A percentile compares a stretch with the other conserved stretches of the same genome.
phyloP scores from a whole-genome alignment of 257 asterid genomes.

The Catharanthus roseus region DNA sequence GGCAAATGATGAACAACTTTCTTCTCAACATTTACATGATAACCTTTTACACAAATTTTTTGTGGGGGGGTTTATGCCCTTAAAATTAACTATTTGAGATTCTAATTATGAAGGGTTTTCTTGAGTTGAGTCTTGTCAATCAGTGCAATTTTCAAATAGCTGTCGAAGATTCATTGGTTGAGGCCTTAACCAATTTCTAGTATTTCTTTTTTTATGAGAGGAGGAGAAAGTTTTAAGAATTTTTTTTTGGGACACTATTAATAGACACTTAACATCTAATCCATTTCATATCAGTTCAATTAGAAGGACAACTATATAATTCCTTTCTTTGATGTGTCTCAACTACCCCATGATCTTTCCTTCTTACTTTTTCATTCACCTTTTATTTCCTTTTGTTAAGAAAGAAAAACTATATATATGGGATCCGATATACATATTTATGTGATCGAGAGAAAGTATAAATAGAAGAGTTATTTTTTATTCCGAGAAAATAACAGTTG shows the following conservation, averaged over 20 bases:
- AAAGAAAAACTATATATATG: too few species aligned
- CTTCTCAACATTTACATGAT: slow-evolving; percentile 45
- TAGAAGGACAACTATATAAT: slow-evolving; percentile 22
- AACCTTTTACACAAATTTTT: slow-evolving; percentile 17
- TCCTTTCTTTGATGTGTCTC: slow-evolving; percentile 15
- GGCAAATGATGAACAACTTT: slow-evolving; percentile 45
- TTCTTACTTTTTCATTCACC: not conserved
- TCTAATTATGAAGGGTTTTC: slow-evolving; percentile 20
- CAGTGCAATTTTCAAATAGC: slow-evolving; percentile 14
- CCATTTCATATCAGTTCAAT: slow-evolving; percentile 28
- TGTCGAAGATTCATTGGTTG: slow-evolving; percentile 38
- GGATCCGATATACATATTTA: too few species aligned
- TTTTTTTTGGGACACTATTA: too few species aligned
- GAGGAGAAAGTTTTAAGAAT: slow-evolving; percentile 12
- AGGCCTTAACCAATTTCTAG: slow-evolving; percentile 12
- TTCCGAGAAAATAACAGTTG: too few species aligned
- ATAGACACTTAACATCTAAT: slow-evolving; percentile 32
- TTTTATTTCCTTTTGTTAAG: not conserved
- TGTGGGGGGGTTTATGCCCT: slow-evolving; percentile 35
- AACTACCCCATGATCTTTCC: slow-evolving; percentile 22
- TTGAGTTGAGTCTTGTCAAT: slow-evolving; percentile 73
- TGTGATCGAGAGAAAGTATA: too few species aligned
- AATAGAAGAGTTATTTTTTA: too few species aligned
- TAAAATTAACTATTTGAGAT: slow-evolving; percentile 30
- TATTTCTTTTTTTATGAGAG: slow-evolving; percentile 13